phyloP scores from a whole-genome alignment of 2,329 filamentous ascomycete genomes.

The Penicillium occitanis region DNA sequence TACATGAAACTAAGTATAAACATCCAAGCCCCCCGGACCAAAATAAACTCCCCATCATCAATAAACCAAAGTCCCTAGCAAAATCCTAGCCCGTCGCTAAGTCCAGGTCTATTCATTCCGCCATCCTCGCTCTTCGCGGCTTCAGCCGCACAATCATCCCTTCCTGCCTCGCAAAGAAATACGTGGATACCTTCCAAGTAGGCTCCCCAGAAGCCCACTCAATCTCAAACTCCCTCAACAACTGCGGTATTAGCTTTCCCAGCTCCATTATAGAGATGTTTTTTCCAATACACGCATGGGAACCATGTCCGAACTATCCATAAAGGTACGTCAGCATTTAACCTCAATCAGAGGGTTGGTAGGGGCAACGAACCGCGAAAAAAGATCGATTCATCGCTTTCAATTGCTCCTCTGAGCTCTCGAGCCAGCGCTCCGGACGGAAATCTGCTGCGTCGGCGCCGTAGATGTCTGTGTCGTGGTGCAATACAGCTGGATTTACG shows the following conservation, averaged over 20 bases:
- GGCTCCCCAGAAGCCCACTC: neutral
- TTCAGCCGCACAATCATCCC: neutral
- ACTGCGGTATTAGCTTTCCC: neutral
- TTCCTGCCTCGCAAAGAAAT: neutral
- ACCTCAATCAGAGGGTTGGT: neutral
- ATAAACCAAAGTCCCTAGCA: neutral
- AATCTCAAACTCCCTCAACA: conserved; percentile 2
- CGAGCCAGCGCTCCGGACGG: neutral
- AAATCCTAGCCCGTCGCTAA: neutral
- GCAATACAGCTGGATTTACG: neutral
- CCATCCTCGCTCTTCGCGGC: neutral
- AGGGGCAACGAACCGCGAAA: neutral
- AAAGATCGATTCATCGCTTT: neutral
- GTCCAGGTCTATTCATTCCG: neutral
- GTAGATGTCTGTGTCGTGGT: neutral
- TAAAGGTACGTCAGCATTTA: neutral
- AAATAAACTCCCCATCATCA: neutral
- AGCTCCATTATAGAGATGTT: neutral
- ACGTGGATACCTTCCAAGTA: neutral
- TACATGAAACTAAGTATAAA: neutral
- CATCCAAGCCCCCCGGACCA: neutral
- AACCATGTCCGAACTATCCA: neutral
- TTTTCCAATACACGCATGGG: neutral
- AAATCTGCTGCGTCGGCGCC: neutral
- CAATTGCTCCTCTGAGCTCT: neutral